Conservation (phyloP, 768 basidiomycete genomes). For the Boletus insuetus region DNA sequence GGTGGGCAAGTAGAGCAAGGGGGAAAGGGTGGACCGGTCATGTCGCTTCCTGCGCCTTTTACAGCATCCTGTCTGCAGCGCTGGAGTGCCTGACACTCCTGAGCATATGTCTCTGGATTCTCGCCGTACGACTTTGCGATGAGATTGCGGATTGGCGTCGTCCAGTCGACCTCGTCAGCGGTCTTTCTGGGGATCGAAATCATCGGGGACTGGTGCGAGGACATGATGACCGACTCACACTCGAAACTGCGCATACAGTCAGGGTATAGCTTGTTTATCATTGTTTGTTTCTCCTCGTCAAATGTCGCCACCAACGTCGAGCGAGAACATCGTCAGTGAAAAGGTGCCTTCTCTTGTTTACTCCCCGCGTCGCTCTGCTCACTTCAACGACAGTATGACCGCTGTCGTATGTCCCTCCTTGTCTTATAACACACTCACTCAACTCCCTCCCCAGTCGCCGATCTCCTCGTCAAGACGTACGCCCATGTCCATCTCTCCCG, state of each 20-base stretch:
- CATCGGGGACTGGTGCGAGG: conserved; percentile 82
- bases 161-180: conserved; percentile 98
- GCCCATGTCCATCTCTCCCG: conserved; percentile 22
- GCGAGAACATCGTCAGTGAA: conserved; percentile 86
- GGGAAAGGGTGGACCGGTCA: conserved; percentile 61
- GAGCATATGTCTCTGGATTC: conserved; percentile 81
- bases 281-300: conserved; percentile 24
- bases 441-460: conserved; percentile 51
- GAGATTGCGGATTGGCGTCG: conserved; percentile 76
- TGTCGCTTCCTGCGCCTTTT: conserved; percentile 91
- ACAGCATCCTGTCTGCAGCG: conserved; percentile 95
- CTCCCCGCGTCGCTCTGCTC: not conserved
- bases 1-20: not conserved
- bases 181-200: conserved; percentile 90
- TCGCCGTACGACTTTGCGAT: conserved; percentile 94
- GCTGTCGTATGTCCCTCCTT: conserved; percentile 67
- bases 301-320: conserved; percentile 69
- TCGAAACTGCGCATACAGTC: not conserved
- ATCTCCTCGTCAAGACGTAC: conserved; percentile 84
- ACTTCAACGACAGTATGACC: conserved; percentile 61
- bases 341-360: conserved; percentile 52
- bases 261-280: conserved; percentile 10
- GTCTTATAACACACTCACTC: not conserved
- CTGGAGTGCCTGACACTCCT: conserved; percentile 83
- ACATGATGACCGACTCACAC: conserved; percentile 40